Base-by-base conservation (phyloP, 169 alveolate genomes). In the Plasmodium fragile region DNA sequence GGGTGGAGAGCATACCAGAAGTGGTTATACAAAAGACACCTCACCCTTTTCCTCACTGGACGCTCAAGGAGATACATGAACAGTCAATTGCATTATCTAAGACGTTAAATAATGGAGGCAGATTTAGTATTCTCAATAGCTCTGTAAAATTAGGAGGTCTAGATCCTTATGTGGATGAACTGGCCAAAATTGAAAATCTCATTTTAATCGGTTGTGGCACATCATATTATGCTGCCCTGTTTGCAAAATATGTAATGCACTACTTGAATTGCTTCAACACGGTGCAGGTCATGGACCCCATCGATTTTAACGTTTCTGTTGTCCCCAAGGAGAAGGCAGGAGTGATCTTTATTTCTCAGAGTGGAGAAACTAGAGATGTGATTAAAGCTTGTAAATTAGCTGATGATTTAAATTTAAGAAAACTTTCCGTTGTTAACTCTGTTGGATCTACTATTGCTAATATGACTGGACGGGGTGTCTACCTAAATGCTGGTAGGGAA, bases 281-380 rank as follows among this genome's bases (percentile, higher is more conserved):
- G 28, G 99, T 98, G 8, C 93, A 95, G 28, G 98, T 98, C 30
- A 97, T 97, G 69, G 99, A 98, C 34, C 98, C 99, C 1, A 92
- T 97, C 3, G 99, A 98, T 79, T 85, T 98, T 75, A 96, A 95
- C 41, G 96, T 95, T 45, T 92, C 95, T 72, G 79, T 95, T 5
- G 91, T 84, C n/a, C 96, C 96, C 7, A 89, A 92, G 32, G 92
- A 92, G 73, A 92, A 96, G 55, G 98, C 97, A 53, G 99, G 99
- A 30, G 97, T 97, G 52, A 96, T 98, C 32, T 96, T 98, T 34
- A 95, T 99, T 49, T 97, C 99, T 13, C 99, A 99, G 83, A 97
- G 99, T 41, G 99, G 99, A 7, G 99, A 99, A 96, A 99, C 99
- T 5, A 93, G 98, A 80, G 99, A 99, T 95, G 92, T 98, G 1